Evolutionary conservation across 2,329 filamentous ascomycete genomes (phyloP), one percentile per base, ranked within the genome.

Genomic region (Lizonia empirigonia): DNA sequence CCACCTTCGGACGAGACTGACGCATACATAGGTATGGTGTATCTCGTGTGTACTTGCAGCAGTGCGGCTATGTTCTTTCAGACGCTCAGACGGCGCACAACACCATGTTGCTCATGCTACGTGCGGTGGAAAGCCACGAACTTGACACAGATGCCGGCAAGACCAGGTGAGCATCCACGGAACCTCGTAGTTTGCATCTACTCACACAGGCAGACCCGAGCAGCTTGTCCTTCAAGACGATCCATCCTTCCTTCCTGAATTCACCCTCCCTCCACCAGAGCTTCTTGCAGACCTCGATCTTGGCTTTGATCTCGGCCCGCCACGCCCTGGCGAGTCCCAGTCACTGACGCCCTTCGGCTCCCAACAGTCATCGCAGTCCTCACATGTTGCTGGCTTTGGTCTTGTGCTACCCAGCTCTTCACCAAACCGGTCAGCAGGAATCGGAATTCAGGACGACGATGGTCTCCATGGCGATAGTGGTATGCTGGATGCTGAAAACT

Each of bases 211-310:
- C 41, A 96, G 90, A 62, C 85, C 83, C 5, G 85, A 89, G 19
- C 86, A 92, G 60, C 85, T 97, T 48, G 78, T 91, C 3, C 78
- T 97, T 2, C 78, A 83, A 45, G 90, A 97, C 64, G 93, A 97
- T 65, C 91, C 91, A 0, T 81, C 84, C 33, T 97, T 97, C 67
- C 74, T 89, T 8, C 85, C 87, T 0, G 84, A 87, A 34, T 79
- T 85, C 26, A 77, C 78, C 26, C 76, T 91, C 20, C 83, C 86
- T 1, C 77, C 81, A 1, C 78, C 88, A 49, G 78, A 86, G 24
- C 68, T 84, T 18, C 65, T 85, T 13, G 73, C 74, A 9, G 69
- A 73, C 3, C 69, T 83, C 29, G 68, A 77, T 24, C 50, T 74
- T n/a, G 59, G 64, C 10, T 57, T 71, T 2, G 67, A 75, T 5